Evolutionary conservation across 202 grass and related monocot species (phyloP).

Genomic region (Dendrocalamus latiflorus): DNA sequence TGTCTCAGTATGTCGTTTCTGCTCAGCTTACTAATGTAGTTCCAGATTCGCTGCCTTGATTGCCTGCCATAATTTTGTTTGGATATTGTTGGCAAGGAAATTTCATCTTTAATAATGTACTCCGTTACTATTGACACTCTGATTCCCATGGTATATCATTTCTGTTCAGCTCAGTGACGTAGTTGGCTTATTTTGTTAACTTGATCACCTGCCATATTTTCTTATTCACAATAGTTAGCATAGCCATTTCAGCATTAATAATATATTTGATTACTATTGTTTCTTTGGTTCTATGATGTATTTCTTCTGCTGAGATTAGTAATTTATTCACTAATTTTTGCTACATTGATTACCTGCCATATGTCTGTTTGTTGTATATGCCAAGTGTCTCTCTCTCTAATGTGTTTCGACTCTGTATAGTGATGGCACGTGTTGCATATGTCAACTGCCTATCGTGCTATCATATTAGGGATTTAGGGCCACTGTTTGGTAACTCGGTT

Average conservation of each 20-base stretch:
- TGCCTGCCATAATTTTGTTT: background rate
- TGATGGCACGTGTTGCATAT: background rate
- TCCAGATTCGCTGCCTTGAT: background rate
- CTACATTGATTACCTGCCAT: slow-evolving; percentile 7
- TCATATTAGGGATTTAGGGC: background rate
- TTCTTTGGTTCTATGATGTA: background rate
- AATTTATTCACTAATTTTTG: background rate
- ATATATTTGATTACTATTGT: background rate
- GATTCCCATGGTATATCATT: background rate
- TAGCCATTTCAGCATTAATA: background rate
- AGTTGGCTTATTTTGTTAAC: background rate
- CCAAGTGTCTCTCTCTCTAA: background rate
- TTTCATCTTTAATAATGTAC: background rate
- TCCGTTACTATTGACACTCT: background rate
- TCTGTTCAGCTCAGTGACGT: background rate
- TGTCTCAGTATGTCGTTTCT: background rate
- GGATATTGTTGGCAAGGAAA: background rate
- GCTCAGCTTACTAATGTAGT: background rate
- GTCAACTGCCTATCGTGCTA: background rate
- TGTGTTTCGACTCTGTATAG: background rate
- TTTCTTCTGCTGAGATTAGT: slow-evolving; percentile 1
- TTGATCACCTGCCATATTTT: slow-evolving; percentile 4
- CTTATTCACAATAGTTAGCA: slow-evolving; percentile 4
- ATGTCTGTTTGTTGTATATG: background rate
- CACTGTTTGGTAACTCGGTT: background rate